Conservation (phyloP, 768 basidiomycete species). For the Lactarius evosmus region DNA sequence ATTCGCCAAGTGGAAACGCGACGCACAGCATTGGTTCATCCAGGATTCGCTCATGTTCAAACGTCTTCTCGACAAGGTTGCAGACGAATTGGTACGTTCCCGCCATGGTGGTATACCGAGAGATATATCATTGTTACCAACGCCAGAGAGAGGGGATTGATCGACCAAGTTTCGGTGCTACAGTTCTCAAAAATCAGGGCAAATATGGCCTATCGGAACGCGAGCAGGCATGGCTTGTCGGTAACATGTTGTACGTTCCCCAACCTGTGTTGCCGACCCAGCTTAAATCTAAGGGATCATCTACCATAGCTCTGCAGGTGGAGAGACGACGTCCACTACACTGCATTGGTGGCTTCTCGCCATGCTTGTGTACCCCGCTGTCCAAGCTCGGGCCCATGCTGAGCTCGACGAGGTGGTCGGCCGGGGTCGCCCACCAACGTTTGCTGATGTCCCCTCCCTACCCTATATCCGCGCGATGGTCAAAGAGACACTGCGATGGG, state of each 20-base stretch:
- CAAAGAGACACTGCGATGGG: slow-evolving; percentile 35
- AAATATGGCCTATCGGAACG: slow-evolving; percentile 12
- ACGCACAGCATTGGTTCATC: slow-evolving; percentile 4
- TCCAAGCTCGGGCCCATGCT: slow-evolving; percentile 38
- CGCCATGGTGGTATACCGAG: neutral
- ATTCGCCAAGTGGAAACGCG: neutral
- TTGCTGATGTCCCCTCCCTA: slow-evolving; percentile 34
- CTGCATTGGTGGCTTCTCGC: slow-evolving; percentile 40
- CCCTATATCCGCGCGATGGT: slow-evolving; percentile 40
- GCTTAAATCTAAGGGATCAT: neutral
- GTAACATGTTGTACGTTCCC: slow-evolving; percentile 22
- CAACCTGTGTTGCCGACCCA: neutral
- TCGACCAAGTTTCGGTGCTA: slow-evolving; percentile 9
- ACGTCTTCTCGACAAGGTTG: neutral
- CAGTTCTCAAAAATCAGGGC: slow-evolving; percentile 4
- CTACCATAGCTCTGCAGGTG: neutral
- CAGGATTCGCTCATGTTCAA: slow-evolving; percentile 1
- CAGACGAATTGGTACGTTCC: neutral
- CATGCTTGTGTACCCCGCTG: slow-evolving; percentile 40
- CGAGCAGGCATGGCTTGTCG: slow-evolving; percentile 24
- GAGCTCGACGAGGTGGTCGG: slow-evolving; percentile 43
- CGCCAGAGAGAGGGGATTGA: slow-evolving; percentile 6
- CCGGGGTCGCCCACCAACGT: slow-evolving; percentile 37
- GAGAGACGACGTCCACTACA: slow-evolving; percentile 22
- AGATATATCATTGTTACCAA: too few species aligned